A percentile compares a stretch with the other conserved stretches of the same genome.
phyloP scores from a whole-genome alignment of 768 basidiomycete genomes.

The Baorangia bicolor region DNA sequence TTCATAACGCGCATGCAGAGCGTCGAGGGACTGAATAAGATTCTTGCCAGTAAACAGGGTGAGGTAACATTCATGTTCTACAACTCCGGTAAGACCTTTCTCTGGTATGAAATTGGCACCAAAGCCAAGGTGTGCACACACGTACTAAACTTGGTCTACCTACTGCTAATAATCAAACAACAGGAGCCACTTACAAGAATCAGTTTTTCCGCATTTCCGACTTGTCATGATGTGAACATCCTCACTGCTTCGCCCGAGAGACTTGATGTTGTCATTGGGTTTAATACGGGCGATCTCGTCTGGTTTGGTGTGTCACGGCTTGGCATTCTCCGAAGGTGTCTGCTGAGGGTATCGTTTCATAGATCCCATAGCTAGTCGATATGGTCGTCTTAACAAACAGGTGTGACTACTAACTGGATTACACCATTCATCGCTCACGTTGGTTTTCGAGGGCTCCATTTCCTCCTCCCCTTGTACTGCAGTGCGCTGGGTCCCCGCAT shows the following conservation, averaged over 20 bases:
- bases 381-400: slow-evolving; percentile 87
- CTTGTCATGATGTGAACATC: slow-evolving; percentile 86
- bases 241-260: slow-evolving; percentile 75
- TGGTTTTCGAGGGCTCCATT: slow-evolving; percentile 60
- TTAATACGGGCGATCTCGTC: slow-evolving; percentile 90
- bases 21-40: slow-evolving; percentile 70
- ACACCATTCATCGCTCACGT: slow-evolving; percentile 9
- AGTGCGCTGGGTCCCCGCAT: slow-evolving; percentile 85
- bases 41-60: slow-evolving; percentile 75
- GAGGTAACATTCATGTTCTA: slow-evolving; percentile 86
- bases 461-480: slow-evolving; percentile 81
- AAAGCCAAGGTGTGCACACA: slow-evolving; percentile 67
- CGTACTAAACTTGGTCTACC: not conserved
- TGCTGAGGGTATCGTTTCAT: slow-evolving; percentile 5
- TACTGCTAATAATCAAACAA: slow-evolving; percentile 7
- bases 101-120: slow-evolving; percentile 85
- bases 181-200: slow-evolving; percentile 87
- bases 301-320: slow-evolving; percentile 75
- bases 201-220: slow-evolving; percentile 83
- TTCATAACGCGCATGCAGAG: slow-evolving; percentile 88
- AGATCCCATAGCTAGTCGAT: slow-evolving; percentile 82
- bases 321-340: not conserved
- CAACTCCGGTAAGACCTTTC: slow-evolving; percentile 78
- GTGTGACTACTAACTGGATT: slow-evolving; percentile 34
- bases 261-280: slow-evolving; percentile 89